A percentile compares a stretch with the other conserved stretches of the same genome.
These are phyloP conservation scores for Neotropicomus parvogracilis DNA, from an alignment of 1,284 basidiomycete species.

Conservation along the genomic window DNA sequence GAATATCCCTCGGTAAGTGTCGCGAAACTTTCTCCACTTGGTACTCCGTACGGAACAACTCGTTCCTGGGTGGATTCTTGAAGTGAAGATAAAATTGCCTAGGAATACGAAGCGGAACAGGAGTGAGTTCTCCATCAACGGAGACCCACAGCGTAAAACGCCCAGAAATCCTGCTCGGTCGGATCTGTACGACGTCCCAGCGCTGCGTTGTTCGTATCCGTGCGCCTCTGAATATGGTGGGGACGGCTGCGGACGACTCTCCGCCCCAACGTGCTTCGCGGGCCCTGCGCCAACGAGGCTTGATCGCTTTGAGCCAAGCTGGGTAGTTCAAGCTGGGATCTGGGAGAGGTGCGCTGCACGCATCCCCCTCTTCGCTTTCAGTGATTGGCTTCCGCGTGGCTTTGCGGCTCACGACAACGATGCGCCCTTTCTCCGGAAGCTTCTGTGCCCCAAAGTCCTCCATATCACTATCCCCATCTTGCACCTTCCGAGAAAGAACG, in stretches of 20 bases:
- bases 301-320: constrained; percentile 79
- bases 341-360: constrained; percentile 43
- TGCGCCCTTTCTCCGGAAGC: constrained; percentile 38
- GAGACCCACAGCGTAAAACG: constrained; percentile 90
- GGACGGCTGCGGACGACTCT: constrained; percentile 45
- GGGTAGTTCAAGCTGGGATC: constrained; percentile 68
- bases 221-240: constrained; percentile 78
- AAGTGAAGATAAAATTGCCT: constrained; percentile 93
- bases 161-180: constrained; percentile 73
- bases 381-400: constrained; percentile 38
- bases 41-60: constrained; percentile 68
- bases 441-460: constrained; percentile 57
- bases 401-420: constrained; percentile 58
- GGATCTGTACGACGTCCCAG: constrained; percentile 95
- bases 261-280: constrained; percentile 48
- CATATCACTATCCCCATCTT: constrained; percentile 49
- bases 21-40: constrained; percentile 70
- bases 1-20: constrained; percentile 78
- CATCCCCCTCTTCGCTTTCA: constrained; percentile 38
- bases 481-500: constrained; percentile 28
- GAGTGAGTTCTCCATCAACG: constrained; percentile 76
- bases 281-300: constrained; percentile 73
- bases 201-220: constrained; percentile 65
- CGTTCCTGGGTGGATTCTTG: constrained; percentile 58
- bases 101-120: constrained; percentile 81